Percentiles rank a stretch among this genome's conserved stretches.
These are phyloP conservation scores for Aspergillus costaricaensis DNA, from an alignment of 2,329 filamentous ascomycete genomes.

Conservation along the genomic window DNA sequence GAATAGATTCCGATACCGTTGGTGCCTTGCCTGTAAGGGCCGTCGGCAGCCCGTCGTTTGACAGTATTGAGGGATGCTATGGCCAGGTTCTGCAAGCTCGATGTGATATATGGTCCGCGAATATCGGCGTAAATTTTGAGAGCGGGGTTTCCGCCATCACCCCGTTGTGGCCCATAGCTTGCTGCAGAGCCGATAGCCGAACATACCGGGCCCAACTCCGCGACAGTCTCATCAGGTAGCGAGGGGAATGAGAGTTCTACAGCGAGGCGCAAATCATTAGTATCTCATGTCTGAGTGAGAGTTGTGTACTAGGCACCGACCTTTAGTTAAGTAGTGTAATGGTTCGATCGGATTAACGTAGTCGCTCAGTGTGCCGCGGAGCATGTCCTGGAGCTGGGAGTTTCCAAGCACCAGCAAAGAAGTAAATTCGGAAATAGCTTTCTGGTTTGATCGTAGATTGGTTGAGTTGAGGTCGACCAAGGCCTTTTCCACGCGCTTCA, in stretches of 20 bases:
- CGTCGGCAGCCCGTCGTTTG: constrained; percentile 73
- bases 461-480: constrained; percentile 80
- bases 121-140: constrained; percentile 83
- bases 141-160: constrained; percentile 66
- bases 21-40: constrained; percentile 81
- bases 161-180: constrained; percentile 53
- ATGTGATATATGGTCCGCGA: constrained; percentile 80
- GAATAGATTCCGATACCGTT: constrained; percentile 92
- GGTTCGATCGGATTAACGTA: constrained; percentile 82
- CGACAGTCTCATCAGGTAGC: constrained; percentile 72
- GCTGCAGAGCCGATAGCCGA: constrained; percentile 69
- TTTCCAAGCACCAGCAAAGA: constrained; percentile 77
- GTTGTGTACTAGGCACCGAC: constrained; percentile 39
- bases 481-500: constrained; percentile 86
- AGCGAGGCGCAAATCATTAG: constrained; percentile 9
- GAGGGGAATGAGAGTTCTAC: constrained; percentile 73
- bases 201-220: constrained; percentile 77
- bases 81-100: constrained; percentile 80
- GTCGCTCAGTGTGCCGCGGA: constrained; percentile 75
- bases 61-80: constrained; percentile 81
- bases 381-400: constrained; percentile 79
- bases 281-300: constrained; percentile 32
- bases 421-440: constrained; percentile 78
- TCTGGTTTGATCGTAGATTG: constrained; percentile 90
- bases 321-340: constrained; percentile 88